Evolutionary conservation across 148 eudicot species (phyloP), one percentile per base, ranked within the genome.

Genomic region (Cornus florida): DNA sequence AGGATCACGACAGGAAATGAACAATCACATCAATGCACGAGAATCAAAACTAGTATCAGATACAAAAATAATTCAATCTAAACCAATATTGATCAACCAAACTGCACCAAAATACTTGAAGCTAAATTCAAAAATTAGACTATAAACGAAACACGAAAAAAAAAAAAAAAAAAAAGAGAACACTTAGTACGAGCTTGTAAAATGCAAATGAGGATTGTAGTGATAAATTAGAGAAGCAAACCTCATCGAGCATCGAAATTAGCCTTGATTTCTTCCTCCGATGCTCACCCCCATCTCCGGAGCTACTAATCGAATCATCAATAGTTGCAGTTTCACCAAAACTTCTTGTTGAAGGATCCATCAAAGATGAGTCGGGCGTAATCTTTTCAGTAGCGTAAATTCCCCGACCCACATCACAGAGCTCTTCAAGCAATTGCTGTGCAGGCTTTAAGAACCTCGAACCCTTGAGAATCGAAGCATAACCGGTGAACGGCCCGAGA

Each of bases 401-500:
- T 14, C 79, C 90, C 10, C 78, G 12, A 28, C 83, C 86, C 69
- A 86, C 83, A 60, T 83, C 76, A 72, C 89, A 88, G 38, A 84
- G 64, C 86, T 91, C 97, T 22, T 95, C 96, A 81, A 95, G 72
- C 82, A 95, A 50, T 72, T 77, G 78, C 71, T 89, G 94, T 10
- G 98, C 97, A 2, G 98, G 97, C 72, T 81, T 92, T 85, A 93
- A 82, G 67, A 90, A 95, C 81, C 86, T 91, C 4, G 98, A 95
- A 0, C 92, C 90, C 77, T 83, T 93, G 78, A 95, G n/a, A 23
- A 95, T 86, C 7, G 93, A 84, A 22, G 97, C 84, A 67, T 95
- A 95, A 0, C 98, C 98, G 1, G 97, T 95, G 35, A 95, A 95
- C 0, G 97, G 97, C 50, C 98, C 98, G 0, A 93, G 82, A 11